Conservation (phyloP, 2,329 filamentous ascomycete genomes). For the Neofusicoccum kwambonambiense region DNA sequence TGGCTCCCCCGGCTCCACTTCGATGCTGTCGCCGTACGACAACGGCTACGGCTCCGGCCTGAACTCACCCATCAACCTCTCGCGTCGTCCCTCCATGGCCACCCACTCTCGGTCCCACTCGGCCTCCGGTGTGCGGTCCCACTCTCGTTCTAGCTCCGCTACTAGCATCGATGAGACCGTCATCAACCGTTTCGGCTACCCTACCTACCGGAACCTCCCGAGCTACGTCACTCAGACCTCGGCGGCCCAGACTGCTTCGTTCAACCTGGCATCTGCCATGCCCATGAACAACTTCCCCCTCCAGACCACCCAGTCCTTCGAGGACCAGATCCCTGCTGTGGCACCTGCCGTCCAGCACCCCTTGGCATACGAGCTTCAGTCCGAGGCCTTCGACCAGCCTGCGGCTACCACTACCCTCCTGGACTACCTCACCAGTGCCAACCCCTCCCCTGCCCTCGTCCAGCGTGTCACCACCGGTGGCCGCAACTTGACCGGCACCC, state of each 20-base stretch:
- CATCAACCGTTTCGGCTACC: constrained; percentile 72
- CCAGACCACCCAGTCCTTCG: constrained; percentile 18
- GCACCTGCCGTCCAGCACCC: constrained; percentile 46
- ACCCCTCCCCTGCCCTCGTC: constrained; percentile 79
- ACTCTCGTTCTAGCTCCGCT: constrained; percentile 61
- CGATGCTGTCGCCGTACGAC: constrained; percentile 39
- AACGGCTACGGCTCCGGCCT: constrained; percentile 46
- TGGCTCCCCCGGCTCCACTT: constrained; percentile 45
- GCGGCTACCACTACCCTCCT: constrained; percentile 65
- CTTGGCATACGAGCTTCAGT: constrained; percentile 39
- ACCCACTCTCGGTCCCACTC: constrained; percentile 41
- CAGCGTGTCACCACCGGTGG: constrained; percentile 71
- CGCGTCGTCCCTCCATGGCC: constrained; percentile 37
- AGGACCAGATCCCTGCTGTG: constrained; percentile 28
- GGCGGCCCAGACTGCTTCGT: constrained; percentile 23
- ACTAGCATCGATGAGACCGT: constrained; percentile 66
- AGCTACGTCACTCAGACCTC: constrained; percentile 49
- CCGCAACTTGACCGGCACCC: constrained; percentile 64
- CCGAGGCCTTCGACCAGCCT: constrained; percentile 36
- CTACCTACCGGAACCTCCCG: constrained; percentile 78
- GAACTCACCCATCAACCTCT: constrained; percentile 58
- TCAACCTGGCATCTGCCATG: constrained; percentile 42
- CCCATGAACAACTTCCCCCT: constrained; percentile 33
- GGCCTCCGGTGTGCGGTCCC: constrained; percentile 38
- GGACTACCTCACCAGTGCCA: constrained; percentile 73